phyloP scores from a whole-genome alignment of 2,329 filamentous ascomycete species.

The Cytospora piceicola region DNA sequence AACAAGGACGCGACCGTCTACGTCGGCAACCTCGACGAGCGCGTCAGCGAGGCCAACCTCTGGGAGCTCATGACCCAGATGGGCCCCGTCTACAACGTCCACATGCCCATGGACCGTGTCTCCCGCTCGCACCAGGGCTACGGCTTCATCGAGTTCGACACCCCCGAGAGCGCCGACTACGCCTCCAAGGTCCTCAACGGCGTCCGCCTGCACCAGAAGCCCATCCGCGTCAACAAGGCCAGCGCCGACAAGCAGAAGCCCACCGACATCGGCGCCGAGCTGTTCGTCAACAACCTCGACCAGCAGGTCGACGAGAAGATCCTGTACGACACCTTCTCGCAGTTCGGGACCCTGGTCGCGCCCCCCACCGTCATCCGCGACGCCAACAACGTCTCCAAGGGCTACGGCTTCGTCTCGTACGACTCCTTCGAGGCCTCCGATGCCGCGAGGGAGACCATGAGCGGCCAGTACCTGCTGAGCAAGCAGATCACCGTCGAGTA shows the following conservation, averaged over 20 bases:
- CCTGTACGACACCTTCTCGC: conserved; percentile 89
- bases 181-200: conserved; percentile 96
- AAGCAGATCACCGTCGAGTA: conserved; percentile 97
- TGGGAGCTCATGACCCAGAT: conserved; percentile 99
- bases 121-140: conserved; percentile 97
- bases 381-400: conserved; percentile 85
- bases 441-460: conserved; percentile 87
- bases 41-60: conserved; percentile 84
- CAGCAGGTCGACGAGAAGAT: conserved; percentile 94
- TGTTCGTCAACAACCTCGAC: conserved; percentile 96
- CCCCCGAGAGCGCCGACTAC: conserved; percentile 94
- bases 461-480: conserved; percentile 95
- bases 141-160: conserved; percentile 98
- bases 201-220: conserved; percentile 89
- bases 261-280: conserved; percentile 91
- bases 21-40: conserved; percentile 97
- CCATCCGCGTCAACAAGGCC: conserved; percentile 93
- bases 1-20: conserved; percentile 98
- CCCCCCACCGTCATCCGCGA: conserved; percentile 92
- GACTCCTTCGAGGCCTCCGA: conserved; percentile 93
- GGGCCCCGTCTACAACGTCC: conserved; percentile 95
- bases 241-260: conserved; percentile 91
- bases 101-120: conserved; percentile 96
- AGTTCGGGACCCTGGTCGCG: conserved; percentile 84
- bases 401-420: conserved; percentile 95